These are phyloP conservation scores for Penicillium sp. DNA, from an alignment of 2,329 filamentous ascomycete species.

Conservation along the genomic window DNA sequence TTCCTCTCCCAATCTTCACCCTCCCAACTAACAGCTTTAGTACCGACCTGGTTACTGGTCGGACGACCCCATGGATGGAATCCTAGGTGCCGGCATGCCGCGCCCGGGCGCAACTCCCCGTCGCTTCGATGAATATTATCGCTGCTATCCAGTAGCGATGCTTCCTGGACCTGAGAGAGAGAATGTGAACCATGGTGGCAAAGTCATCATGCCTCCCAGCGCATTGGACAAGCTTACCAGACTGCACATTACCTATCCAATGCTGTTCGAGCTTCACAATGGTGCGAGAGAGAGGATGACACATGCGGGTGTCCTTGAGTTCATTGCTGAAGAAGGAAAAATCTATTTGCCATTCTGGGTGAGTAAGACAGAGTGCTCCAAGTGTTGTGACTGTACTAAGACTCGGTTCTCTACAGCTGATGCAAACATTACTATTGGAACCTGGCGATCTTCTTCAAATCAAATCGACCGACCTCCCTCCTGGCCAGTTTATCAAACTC, in stretches of 20 bases:
- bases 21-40: slow-evolving; percentile 28
- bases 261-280: slow-evolving; percentile 95
- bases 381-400: slow-evolving; percentile 9
- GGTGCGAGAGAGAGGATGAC: slow-evolving; percentile 75
- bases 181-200: slow-evolving; percentile 92
- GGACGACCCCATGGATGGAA: slow-evolving; percentile 51
- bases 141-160: slow-evolving; percentile 95
- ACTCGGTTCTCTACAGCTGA: slow-evolving; percentile 60
- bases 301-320: slow-evolving; percentile 93
- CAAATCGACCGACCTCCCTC: slow-evolving; percentile 87
- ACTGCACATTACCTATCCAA: slow-evolving; percentile 93
- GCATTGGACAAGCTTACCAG: slow-evolving; percentile 95
- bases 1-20: neutral
- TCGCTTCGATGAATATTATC: slow-evolving; percentile 97
- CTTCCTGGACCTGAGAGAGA: slow-evolving; percentile 84
- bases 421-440: slow-evolving; percentile 85
- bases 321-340: slow-evolving; percentile 94
- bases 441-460: slow-evolving; percentile 93
- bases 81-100: slow-evolving; percentile 55
- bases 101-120: slow-evolving; percentile 54
- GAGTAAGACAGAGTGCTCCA: slow-evolving; percentile 26
- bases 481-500: slow-evolving; percentile 90
- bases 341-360: slow-evolving; percentile 97
- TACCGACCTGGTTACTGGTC: slow-evolving; percentile 51
- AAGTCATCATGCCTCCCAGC: slow-evolving; percentile 95